Conservation (phyloP, 768 basidiomycete genomes). For the Leccinum longicurvipes region DNA sequence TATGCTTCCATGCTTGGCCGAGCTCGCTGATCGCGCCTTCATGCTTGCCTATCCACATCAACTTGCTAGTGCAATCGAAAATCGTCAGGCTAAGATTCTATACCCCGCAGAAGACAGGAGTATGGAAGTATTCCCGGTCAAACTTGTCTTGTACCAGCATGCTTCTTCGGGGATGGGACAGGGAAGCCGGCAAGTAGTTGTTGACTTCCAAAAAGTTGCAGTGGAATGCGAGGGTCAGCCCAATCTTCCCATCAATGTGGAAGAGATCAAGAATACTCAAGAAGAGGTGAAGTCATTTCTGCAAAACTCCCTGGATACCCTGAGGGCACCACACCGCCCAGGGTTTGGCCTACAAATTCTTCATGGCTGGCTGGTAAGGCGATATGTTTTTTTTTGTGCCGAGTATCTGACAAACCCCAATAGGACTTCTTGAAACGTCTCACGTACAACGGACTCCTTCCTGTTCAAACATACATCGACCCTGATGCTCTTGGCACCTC, state of each 20-base stretch:
- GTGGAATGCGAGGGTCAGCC: slow-evolving; percentile 11
- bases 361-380: no score
- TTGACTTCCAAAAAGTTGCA: slow-evolving; percentile 17
- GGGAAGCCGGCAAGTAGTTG: slow-evolving; percentile 6
- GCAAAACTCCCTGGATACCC: no score
- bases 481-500: no score
- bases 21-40: no score
- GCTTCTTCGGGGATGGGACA: background rate
- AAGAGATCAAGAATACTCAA: slow-evolving; percentile 12
- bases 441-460: slow-evolving; percentile 2
- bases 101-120: slow-evolving; percentile 9
- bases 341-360: no score
- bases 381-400: no score
- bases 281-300: no score
- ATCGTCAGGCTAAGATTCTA: slow-evolving; percentile 15
- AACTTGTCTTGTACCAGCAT: slow-evolving; percentile 12
- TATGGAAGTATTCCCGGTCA: slow-evolving; percentile 2
- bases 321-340: no score
- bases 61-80: background rate
- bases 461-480: background rate
- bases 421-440: slow-evolving; percentile 20
- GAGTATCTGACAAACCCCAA: no score
- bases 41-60: no score
- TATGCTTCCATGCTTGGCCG: no score
- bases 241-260: slow-evolving; percentile 15